Evolutionary conservation across 257 asterid genomes (phyloP).

Genomic region (Solanum gandarillasii): DNA sequence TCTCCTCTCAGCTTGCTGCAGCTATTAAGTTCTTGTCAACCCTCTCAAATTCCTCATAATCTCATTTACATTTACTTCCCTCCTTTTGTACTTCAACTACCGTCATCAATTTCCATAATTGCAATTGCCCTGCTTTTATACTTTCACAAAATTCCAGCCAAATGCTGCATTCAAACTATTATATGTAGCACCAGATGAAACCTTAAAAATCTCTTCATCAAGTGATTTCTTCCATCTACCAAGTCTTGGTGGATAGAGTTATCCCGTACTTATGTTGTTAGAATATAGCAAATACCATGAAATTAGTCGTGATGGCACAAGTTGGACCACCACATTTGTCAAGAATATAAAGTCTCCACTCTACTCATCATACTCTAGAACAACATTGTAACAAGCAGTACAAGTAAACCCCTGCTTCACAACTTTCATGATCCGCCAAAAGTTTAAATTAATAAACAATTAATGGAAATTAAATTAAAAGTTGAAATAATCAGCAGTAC

Average conservation of each 20-base stretch:
- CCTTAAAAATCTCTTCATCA: background rate
- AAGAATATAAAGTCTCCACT: background rate
- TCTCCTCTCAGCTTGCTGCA: background rate
- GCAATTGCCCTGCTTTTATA: background rate
- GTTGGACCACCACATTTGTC: background rate
- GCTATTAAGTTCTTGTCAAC: background rate
- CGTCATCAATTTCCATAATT: background rate
- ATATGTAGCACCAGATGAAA: background rate
- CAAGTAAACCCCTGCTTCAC: background rate
- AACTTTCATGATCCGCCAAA: background rate
- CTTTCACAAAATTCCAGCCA: background rate
- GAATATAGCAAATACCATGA: background rate
- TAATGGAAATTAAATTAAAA: background rate
- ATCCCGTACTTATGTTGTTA: background rate
- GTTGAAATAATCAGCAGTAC: background rate
- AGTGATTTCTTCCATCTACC: background rate
- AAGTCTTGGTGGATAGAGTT: background rate
- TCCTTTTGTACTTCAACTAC: background rate
- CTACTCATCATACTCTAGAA: background rate
- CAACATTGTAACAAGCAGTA: background rate
- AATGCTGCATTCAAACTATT: background rate
- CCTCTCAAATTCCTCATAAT: background rate
- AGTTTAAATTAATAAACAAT: background rate
- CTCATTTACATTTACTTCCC: background rate
- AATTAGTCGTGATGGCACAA: background rate